phyloP scores from a whole-genome alignment of 2,329 filamentous ascomycete species.

The Venturia pyrina region DNA sequence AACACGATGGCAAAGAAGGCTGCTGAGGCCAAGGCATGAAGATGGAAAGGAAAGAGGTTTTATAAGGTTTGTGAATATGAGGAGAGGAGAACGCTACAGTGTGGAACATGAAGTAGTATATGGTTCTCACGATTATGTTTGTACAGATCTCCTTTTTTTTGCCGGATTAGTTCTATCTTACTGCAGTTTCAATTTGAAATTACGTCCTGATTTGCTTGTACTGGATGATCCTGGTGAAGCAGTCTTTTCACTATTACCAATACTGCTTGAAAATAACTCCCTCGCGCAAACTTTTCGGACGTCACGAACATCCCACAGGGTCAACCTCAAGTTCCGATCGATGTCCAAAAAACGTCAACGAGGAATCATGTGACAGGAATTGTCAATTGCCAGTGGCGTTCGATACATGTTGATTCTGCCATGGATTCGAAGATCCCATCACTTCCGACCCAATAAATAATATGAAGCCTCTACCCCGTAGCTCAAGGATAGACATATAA shows the following conservation, averaged over 20 bases:
- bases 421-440: no score
- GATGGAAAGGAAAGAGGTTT: background rate
- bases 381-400: no score
- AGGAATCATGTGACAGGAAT: no score
- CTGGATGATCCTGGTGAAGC: background rate
- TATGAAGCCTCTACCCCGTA: no score
- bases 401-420: no score
- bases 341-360: no score
- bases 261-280: no score
- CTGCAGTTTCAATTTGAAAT: background rate
- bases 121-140: background rate
- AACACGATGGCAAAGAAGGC: conserved; percentile 90
- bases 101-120: background rate
- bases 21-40: conserved; percentile 7
- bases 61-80: background rate
- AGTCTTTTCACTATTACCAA: background rate
- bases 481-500: no score
- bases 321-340: no score
- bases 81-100: background rate
- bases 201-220: background rate
- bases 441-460: no score
- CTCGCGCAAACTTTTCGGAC: no score
- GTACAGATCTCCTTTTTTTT: conserved; percentile 6
- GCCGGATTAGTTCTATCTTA: background rate
- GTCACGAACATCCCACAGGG: no score